These are phyloP conservation scores for Pseudogymnoascus sp. DNA, from an alignment of 2,329 filamentous ascomycete genomes.

Conservation along the genomic window DNA sequence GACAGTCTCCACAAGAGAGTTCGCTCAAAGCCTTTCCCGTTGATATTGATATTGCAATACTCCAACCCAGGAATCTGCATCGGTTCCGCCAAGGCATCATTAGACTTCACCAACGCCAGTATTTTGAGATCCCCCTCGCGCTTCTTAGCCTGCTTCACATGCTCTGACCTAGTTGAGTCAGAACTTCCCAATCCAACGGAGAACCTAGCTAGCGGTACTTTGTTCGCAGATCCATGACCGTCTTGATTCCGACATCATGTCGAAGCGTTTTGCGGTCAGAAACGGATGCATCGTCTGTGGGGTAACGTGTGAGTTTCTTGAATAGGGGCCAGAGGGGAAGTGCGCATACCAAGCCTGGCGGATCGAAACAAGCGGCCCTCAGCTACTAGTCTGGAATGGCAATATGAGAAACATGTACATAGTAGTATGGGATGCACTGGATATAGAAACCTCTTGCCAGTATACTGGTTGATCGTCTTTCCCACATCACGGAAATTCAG, in stretches of 20 bases:
- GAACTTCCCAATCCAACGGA: neutral
- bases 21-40: conserved; percentile 61
- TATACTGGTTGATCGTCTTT: conserved; percentile 54
- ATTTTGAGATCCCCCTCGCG: conserved; percentile 41
- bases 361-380: conserved; percentile 64
- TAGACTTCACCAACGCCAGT: conserved; percentile 41
- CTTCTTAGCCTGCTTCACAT: conserved; percentile 60
- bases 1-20: conserved; percentile 61
- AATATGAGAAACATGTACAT: conserved; percentile 8
- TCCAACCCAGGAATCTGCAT: conserved; percentile 56
- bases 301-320: neutral
- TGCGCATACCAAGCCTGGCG: conserved; percentile 49
- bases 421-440: neutral
- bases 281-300: conserved; percentile 62
- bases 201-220: conserved; percentile 42
- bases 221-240: conserved; percentile 73
- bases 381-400: conserved; percentile 38
- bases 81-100: conserved; percentile 46
- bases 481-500: conserved; percentile 76
- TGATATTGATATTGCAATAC: conserved; percentile 66
- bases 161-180: conserved; percentile 54
- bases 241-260: conserved; percentile 57
- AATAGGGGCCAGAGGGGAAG: neutral
- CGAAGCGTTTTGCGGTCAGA: conserved; percentile 55
- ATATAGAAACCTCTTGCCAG: conserved; percentile 46